Evolutionary conservation across 331 rosid species (phyloP), one percentile per base, ranked within the genome.

Genomic region (Spiraea crenata): DNA sequence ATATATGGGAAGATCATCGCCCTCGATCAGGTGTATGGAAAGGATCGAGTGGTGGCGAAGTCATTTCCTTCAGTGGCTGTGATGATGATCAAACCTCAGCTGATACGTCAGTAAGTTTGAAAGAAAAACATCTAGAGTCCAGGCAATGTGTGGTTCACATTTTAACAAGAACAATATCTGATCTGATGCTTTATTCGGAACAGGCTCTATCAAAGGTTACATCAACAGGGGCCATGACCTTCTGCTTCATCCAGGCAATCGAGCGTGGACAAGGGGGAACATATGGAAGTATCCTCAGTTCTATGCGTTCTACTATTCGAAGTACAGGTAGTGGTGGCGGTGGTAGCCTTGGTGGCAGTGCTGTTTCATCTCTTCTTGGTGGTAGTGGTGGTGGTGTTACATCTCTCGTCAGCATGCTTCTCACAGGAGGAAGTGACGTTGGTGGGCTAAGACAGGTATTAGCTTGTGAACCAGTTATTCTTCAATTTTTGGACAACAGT

Each of bases 171-270:
- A 7, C 54, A 51, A 58, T 48, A 44, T 50, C 69, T 49, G 39
- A 57, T 64, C 39, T 64, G 3, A 14, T 71, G 42, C 25, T 56
- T n/a, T 55, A 13, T 57, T 16, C 37, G 67, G 58, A 48, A 80
- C 88, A 95, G 99, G 99, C 99, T 64, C 78, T 95, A 19, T 95
- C 98, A 14, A 95, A 64, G 86, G 85, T 95, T 60, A 89, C 97
- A 39, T 95, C 99, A 65, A 95, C 99, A 50, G 99, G 99, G 54
- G 99, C 97, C 69, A 91, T 95, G 97, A 95, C 99, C 7, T 95
- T 60, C 81, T 91, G 96, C 87, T 95, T 95, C 86, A 91, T 95
- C 79, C 96, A 91, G 82, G 97, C 99, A 4, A 71, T 95, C 3
- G 99, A 91, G 84, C 91, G 80, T 37, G 99, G 96, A 65, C 90